Evolutionary conservation across 495 filamentous ascomycete species (phyloP), one percentile per base, ranked within the genome.

Genomic region (Rhypophila decipiens): DNA sequence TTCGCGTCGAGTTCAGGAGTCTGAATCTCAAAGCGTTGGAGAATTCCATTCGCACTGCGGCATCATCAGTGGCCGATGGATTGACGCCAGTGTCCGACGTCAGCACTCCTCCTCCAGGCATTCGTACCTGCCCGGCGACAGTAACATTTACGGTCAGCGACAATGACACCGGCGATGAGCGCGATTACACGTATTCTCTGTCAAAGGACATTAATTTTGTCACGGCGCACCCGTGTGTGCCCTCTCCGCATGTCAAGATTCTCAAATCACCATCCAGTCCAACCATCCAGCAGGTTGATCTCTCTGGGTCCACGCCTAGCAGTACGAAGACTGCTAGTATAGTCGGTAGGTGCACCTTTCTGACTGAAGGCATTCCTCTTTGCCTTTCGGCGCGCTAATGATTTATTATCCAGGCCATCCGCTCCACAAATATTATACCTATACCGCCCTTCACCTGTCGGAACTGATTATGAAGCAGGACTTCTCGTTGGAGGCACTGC

Each of bases 191-290:
- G 5, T 73, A 78, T 36, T 55, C 70, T 3, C 58, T 87, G 42
- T 60, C 59, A n/a, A 75, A 84, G 53, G 81, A 86, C 51, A 75
- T 84, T 35, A 74, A 76, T 51, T 86, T 86, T 57, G 69, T 85
- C 36, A 82, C 83, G 7, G 77, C 78, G 0, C 78, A 84, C 45
- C 79, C 79, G 39, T 87, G 83, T 39, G 74, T 75, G 4, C 73
- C 78, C 5, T 81, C 82, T 2, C 66, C 65, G 7, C 72, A 71
- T 50, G 63, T 72, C 7, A 74, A 69, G 31, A 67, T 75, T 44
- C 51, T 76, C 24, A 72, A 69, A 55, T 69, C 65, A 18, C 66
- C 72, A 4, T 70, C 67, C 20, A 75, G 68, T 53, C 67, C 71
- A 31, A 76, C 72, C 7, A 73, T 76, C 24, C 72, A 70, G 44